phyloP scores from a whole-genome alignment of 2,329 filamentous ascomycete species.

The Polytolypa hystricis region DNA sequence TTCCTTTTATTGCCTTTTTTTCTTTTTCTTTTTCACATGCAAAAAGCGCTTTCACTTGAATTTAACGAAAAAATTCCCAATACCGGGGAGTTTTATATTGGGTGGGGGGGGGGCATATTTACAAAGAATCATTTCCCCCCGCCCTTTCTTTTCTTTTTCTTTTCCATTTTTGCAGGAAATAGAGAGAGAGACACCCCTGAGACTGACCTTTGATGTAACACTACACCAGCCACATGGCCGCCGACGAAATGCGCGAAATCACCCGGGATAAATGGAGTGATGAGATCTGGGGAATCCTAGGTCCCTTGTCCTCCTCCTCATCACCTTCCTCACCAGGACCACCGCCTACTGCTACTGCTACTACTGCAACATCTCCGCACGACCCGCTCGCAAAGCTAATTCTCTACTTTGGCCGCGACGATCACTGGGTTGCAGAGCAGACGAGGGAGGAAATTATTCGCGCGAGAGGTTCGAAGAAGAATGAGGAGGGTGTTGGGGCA shows the following conservation, averaged over 20 bases:
- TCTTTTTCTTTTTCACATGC: neutral
- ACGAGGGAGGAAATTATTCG: conserved; percentile 46
- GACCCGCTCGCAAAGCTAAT: conserved; percentile 37
- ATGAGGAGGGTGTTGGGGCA: no score
- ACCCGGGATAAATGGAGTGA: conserved; percentile 46
- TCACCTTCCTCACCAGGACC: neutral
- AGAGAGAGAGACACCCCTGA: neutral
- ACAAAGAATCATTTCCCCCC: no score
- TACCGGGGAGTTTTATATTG: neutral
- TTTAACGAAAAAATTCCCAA: neutral
- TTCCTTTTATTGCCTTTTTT: neutral
- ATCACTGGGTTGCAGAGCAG: conserved; percentile 51
- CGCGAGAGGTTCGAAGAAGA: conserved; percentile 26
- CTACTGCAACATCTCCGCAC: conserved; percentile 8
- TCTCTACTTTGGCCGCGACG: conserved; percentile 49
- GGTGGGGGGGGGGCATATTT: no score
- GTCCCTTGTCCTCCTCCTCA: conserved; percentile 2
- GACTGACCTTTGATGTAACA: no score
- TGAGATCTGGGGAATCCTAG: conserved; percentile 46
- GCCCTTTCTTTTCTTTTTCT: neutral
- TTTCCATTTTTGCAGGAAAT: neutral
- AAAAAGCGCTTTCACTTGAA: neutral
- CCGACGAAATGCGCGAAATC: conserved; percentile 48
- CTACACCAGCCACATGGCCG: conserved; percentile 44
- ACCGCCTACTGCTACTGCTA: conserved; percentile 4